These are phyloP conservation scores for Cladosporium velox DNA, from an alignment of 2,329 filamentous ascomycete species.

Conservation along the genomic window DNA sequence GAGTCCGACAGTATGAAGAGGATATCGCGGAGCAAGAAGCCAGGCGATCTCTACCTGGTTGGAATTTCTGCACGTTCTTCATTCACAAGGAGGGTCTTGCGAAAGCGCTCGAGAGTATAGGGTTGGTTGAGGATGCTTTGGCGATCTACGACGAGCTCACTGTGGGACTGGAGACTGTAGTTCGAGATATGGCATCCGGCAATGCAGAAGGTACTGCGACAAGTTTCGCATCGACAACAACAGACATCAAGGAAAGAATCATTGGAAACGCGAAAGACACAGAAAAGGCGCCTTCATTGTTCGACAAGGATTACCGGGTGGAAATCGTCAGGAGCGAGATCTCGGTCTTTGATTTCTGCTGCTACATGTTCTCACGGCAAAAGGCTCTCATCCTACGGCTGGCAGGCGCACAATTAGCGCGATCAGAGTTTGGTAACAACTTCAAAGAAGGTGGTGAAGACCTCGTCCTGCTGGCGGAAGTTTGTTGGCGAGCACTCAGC, in stretches of 20 bases:
- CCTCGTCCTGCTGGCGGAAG: conserved; percentile 76
- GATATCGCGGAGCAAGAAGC: conserved; percentile 93
- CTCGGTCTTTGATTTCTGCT: conserved; percentile 91
- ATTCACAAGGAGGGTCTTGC: conserved; percentile 95
- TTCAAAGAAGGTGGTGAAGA: conserved; percentile 60
- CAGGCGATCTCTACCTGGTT: conserved; percentile 83
- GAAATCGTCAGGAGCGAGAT: conserved; percentile 94
- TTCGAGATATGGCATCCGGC: conserved; percentile 69
- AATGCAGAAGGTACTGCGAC: conserved; percentile 69
- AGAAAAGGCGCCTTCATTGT: conserved; percentile 22
- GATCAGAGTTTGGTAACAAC: conserved; percentile 41
- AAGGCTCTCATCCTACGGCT: conserved; percentile 78
- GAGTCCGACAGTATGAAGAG: conserved; percentile 93
- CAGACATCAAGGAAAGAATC: conserved; percentile 58
- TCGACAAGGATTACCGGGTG: conserved; percentile 79
- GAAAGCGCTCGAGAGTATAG: conserved; percentile 92
- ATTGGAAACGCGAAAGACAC: conserved; percentile 18
- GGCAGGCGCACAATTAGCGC: conserved; percentile 63
- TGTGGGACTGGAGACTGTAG: conserved; percentile 78
- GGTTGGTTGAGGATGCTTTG: conserved; percentile 90
- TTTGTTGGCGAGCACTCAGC: conserved; percentile 77
- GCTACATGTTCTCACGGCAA: conserved; percentile 90
- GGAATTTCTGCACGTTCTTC: conserved; percentile 99
- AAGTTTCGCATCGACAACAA: conserved; percentile 69
- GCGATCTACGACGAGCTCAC: conserved; percentile 94